Percentiles rank a stretch among this genome's conserved stretches.
phyloP scores from a whole-genome alignment of 1,139 yeast species.

The Lodderomyces theae region DNA sequence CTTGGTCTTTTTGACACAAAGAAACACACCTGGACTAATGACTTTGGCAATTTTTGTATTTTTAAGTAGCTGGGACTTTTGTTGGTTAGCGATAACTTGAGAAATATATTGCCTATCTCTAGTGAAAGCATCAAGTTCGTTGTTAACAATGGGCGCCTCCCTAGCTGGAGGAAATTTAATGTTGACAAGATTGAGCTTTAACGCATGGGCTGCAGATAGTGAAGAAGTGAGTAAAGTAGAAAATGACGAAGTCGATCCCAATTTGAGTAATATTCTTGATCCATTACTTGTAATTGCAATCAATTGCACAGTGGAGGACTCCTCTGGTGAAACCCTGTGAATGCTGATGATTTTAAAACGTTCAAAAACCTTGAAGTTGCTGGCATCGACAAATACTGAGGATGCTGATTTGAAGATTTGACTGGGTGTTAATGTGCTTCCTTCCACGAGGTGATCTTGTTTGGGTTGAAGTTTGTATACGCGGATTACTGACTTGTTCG shows the following conservation, averaged over 20 bases:
- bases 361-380: constrained; percentile 41
- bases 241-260: constrained; percentile 33
- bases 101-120: constrained; percentile 43
- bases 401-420: constrained; percentile 59
- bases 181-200: constrained; percentile 45
- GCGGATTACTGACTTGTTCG: constrained; percentile 79
- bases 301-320: constrained; percentile 69
- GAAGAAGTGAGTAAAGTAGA: constrained; percentile 29
- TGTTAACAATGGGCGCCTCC: constrained; percentile 54
- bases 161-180: constrained; percentile 78
- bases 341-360: constrained; percentile 60
- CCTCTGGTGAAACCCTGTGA: constrained; percentile 58
- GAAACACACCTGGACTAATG: constrained; percentile 80
- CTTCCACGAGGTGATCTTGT: constrained; percentile 38
- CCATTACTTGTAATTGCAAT: constrained; percentile 89
- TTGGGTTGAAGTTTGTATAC: constrained; percentile 58
- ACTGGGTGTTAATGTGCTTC: constrained; percentile 41
- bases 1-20: constrained; percentile 47
- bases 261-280: constrained; percentile 67
- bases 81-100: constrained; percentile 43
- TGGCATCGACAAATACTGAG: constrained; percentile 47
- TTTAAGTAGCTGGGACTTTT: constrained; percentile 44
- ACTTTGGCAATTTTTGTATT: constrained; percentile 51
- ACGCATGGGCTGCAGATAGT: constrained; percentile 24
- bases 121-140: constrained; percentile 45